Conservation (phyloP, 345 rosid species). For the Raphanus sativus region DNA sequence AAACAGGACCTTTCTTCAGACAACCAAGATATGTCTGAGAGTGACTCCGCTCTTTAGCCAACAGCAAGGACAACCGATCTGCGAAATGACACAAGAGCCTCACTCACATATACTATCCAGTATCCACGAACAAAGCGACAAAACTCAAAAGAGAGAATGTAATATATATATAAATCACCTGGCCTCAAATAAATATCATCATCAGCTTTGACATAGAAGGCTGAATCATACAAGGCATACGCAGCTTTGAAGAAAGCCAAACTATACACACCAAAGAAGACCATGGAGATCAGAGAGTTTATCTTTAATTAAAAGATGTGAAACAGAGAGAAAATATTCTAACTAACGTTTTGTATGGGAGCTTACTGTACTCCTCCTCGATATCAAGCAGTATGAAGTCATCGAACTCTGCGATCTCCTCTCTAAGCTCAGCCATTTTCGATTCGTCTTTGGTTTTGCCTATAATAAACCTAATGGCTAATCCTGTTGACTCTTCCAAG, state of each 20-base stretch:
- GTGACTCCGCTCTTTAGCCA: constrained; percentile 79
- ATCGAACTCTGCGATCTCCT: constrained; percentile 71
- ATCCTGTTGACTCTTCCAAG: constrained; percentile 83
- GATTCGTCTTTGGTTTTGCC: constrained; percentile 61
- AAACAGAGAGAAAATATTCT: background rate
- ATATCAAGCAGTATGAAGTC: constrained; percentile 83
- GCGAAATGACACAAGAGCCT: constrained; percentile 16
- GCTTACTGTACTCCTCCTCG: constrained; percentile 96
- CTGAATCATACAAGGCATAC: constrained; percentile 72
- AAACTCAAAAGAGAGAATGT: background rate
- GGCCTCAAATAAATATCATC: constrained; percentile 92
- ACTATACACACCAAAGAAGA: constrained; percentile 38
- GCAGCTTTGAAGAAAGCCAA: constrained; percentile 90
- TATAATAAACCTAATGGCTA: constrained; percentile 74
- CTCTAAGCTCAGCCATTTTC: constrained; percentile 64
- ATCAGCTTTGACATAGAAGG: constrained; percentile 91
- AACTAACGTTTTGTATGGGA: constrained; percentile 96
- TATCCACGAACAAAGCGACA: too few species aligned
- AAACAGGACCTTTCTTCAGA: constrained; percentile 87
- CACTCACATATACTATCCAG: background rate
- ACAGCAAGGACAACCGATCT: constrained; percentile 76
- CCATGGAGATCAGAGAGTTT: background rate
- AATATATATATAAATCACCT: constrained; percentile 44
- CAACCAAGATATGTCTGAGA: constrained; percentile 93
- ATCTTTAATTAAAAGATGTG: background rate